These are phyloP conservation scores for Stagonosporopsis vannaccii DNA, from an alignment of 2,329 filamentous ascomycete species.

Conservation along the genomic window DNA sequence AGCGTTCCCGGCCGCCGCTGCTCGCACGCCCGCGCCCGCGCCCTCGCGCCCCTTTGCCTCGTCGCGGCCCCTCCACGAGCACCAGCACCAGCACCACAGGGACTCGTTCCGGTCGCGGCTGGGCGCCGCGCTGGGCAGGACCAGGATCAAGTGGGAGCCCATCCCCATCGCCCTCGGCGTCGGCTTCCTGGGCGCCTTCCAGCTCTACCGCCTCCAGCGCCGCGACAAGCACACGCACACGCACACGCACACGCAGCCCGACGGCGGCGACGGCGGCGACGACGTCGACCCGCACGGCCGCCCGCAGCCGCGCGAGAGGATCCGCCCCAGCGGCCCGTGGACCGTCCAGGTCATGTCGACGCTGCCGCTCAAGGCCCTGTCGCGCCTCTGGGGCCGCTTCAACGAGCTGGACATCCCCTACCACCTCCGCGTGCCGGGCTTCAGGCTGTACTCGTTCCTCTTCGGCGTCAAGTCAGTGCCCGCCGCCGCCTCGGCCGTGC, in stretches of 20 bases:
- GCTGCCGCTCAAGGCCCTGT: constrained; percentile 87
- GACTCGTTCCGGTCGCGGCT: constrained; percentile 66
- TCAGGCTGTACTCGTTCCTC: constrained; percentile 87
- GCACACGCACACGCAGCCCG: constrained; percentile 48
- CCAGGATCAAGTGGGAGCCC: constrained; percentile 84
- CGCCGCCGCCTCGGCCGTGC: constrained; percentile 44
- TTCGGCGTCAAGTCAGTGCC: constrained; percentile 78
- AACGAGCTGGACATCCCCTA: constrained; percentile 90
- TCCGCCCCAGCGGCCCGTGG: constrained; percentile 87
- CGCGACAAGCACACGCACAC: constrained; percentile 55
- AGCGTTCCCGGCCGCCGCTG: constrained; percentile 12
- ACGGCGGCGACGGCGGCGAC: constrained; percentile 54
- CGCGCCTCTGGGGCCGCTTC: constrained; percentile 87
- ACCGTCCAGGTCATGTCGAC: constrained; percentile 95
- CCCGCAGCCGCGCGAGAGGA: constrained; percentile 64
- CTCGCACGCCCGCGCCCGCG: constrained; percentile 24
- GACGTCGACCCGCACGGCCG: constrained; percentile 52
- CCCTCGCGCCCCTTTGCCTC: constrained; percentile 45
- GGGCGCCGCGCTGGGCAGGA: constrained; percentile 65
- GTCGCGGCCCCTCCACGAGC: constrained; percentile 51
- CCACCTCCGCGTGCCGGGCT: constrained; percentile 85
- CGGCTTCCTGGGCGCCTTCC: constrained; percentile 80
- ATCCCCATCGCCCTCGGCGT: constrained; percentile 88
- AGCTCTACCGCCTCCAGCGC: constrained; percentile 78
- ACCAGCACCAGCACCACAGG: constrained; percentile 49